phyloP scores from a whole-genome alignment of 305 asterid species.

The Fraxinus velutina region DNA sequence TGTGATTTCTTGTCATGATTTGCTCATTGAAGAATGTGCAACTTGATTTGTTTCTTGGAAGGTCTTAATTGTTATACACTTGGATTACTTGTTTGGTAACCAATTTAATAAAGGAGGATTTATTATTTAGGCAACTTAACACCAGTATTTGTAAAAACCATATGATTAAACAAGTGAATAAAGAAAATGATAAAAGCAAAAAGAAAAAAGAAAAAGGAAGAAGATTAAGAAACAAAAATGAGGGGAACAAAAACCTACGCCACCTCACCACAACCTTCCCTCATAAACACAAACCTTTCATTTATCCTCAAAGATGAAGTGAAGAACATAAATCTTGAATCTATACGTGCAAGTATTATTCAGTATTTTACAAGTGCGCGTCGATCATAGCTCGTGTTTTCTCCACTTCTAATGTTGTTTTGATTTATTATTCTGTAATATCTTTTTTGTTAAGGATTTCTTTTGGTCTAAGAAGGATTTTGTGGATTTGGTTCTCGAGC shows the following conservation, averaged over 20 bases:
- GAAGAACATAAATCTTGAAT: neutral
- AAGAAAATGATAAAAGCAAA: neutral
- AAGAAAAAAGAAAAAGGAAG: neutral
- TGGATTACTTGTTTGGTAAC: neutral
- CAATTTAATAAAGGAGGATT: neutral
- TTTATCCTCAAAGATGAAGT: neutral
- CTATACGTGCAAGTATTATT: neutral
- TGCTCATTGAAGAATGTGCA: neutral
- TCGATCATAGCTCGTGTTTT: neutral
- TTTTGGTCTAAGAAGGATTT: neutral
- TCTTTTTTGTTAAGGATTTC: neutral
- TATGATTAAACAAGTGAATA: neutral
- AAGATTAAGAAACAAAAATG: neutral
- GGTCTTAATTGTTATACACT: neutral
- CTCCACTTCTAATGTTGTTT: neutral
- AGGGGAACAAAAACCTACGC: neutral
- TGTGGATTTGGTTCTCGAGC: neutral
- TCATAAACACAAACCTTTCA: neutral
- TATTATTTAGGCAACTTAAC: neutral
- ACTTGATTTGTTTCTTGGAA: neutral
- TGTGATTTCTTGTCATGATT: neutral
- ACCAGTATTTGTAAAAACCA: neutral
- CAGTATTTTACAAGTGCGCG: neutral
- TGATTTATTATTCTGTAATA: neutral
- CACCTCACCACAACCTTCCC: neutral